Evolutionary conservation across 495 filamentous ascomycete species (phyloP), one percentile per base, ranked within the genome.

Genomic region (Tuber aestivum): DNA sequence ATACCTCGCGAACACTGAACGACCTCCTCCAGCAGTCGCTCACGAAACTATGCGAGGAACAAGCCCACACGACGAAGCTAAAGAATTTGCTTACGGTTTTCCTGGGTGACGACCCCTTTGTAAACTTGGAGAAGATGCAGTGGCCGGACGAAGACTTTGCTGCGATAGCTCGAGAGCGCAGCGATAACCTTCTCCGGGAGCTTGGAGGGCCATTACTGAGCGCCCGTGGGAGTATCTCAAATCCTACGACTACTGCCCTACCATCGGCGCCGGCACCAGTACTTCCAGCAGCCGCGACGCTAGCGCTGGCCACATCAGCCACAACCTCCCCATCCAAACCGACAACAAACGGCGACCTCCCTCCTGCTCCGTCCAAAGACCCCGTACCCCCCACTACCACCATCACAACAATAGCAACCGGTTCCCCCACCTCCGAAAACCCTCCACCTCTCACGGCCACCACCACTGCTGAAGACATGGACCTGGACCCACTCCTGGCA

Each of bases 1-100:
- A 96, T 84, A 91, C 86, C 3, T 94, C 93, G 16, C 90, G 89
- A 75, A 92, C 92, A 6, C 87, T 99, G n/a, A 90, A 89, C 65
- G 88, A 95, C 72, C 90, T 99, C 84, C 90, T 90, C 18, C 86
- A 87, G 50, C 89, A 94, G 45, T 89, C 87, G 73, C 89, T 86
- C 78, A 87, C 86, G 81, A 84, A 75, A 71, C 75, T 83, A 35
- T 81, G 79, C 70, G 81, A 83, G 45, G 81, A 83, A 50, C 79
- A 83, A 35, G 79, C 70, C 9, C 82, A 83, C 74, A 83, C 81
- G 16, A 78, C 75, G 44, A 80, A 75, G 68, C 80, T 83, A 61
- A 83, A 83, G 42, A 83, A 83, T 50, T 69, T 83, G 12, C 73
- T 83, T 45, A 83, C 82, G 18, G 73, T 81, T 40, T 83, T 83